Conservation (phyloP, 2,329 filamentous ascomycete genomes). For the Aspergillus sojae region DNA sequence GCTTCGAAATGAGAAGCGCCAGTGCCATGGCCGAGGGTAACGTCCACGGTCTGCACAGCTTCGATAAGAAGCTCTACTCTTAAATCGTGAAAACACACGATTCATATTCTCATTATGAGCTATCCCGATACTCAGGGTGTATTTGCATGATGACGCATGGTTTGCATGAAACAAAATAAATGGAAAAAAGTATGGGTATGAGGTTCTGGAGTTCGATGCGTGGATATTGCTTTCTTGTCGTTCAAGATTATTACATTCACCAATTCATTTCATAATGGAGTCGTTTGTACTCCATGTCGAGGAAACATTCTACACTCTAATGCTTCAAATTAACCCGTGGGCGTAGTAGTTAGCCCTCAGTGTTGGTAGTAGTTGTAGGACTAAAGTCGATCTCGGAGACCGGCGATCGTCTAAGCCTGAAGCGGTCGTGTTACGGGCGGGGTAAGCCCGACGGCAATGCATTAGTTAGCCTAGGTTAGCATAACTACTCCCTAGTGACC, state of each 20-base stretch:
- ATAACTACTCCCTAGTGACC: not conserved
- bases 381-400: not conserved
- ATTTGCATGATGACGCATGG: conserved; percentile 31
- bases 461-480: conserved; percentile 14
- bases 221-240: conserved; percentile 23
- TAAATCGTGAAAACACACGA: conserved; percentile 47
- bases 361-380: not conserved
- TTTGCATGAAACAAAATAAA: conserved; percentile 23
- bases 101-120: conserved; percentile 20
- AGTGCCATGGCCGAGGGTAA: conserved; percentile 96
- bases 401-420: not conserved
- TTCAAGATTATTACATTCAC: conserved; percentile 3
- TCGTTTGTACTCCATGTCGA: not conserved
- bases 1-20: conserved; percentile 92
- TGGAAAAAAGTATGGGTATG: conserved; percentile 33
- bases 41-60: conserved; percentile 94
- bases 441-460: conserved; percentile 8
- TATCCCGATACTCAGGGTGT: conserved; percentile 23
- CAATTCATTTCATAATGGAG: conserved; percentile 3
- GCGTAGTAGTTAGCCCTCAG: not conserved
- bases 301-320: not conserved
- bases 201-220: conserved; percentile 35
- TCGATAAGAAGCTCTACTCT: conserved; percentile 99
- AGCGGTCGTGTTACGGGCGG: conserved; percentile 8
- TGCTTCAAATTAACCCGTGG: not conserved